Conservation (phyloP, 1,284 basidiomycete genomes). For the Leccinum solheimii region DNA sequence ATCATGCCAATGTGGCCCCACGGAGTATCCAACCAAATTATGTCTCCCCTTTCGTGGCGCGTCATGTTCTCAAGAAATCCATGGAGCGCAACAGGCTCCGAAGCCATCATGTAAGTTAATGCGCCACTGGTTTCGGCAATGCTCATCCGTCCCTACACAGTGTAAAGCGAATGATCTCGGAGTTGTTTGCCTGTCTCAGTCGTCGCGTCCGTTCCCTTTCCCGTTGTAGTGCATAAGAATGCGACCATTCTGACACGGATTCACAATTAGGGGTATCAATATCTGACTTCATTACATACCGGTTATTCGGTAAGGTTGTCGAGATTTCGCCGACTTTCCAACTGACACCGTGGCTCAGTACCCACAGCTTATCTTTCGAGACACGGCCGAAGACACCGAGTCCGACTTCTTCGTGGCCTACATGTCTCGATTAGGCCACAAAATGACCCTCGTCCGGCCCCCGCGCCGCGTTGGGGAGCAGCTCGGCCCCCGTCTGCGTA, state of each 20-base stretch:
- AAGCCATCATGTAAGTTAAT: constrained; percentile 42
- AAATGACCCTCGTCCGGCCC: constrained; percentile 58
- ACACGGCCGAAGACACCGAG: constrained; percentile 45
- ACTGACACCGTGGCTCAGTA: constrained; percentile 36
- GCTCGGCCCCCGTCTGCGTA: constrained; percentile 47
- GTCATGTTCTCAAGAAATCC: constrained; percentile 46
- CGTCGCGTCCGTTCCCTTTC: constrained; percentile 35
- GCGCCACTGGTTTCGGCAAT: not conserved
- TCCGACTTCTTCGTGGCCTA: constrained; percentile 62
- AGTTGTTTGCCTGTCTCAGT: constrained; percentile 43
- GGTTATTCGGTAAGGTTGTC: constrained; percentile 47
- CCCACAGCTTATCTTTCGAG: constrained; percentile 62
- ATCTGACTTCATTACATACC: constrained; percentile 60
- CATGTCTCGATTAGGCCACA: constrained; percentile 56
- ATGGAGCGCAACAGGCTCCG: constrained; percentile 43
- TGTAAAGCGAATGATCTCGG: constrained; percentile 45
- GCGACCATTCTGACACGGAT: constrained; percentile 12
- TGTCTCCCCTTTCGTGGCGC: constrained; percentile 38
- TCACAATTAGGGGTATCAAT: constrained; percentile 46
- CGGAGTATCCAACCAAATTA: constrained; percentile 38
- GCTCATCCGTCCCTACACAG: constrained; percentile 28
- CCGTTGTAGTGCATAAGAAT: not conserved
- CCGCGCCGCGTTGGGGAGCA: constrained; percentile 50
- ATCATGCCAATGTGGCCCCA: constrained; percentile 50
- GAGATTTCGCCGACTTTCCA: not conserved